These are phyloP conservation scores for Prunus yedoensis DNA, from an alignment of 331 rosid genomes.

Conservation along the genomic window DNA sequence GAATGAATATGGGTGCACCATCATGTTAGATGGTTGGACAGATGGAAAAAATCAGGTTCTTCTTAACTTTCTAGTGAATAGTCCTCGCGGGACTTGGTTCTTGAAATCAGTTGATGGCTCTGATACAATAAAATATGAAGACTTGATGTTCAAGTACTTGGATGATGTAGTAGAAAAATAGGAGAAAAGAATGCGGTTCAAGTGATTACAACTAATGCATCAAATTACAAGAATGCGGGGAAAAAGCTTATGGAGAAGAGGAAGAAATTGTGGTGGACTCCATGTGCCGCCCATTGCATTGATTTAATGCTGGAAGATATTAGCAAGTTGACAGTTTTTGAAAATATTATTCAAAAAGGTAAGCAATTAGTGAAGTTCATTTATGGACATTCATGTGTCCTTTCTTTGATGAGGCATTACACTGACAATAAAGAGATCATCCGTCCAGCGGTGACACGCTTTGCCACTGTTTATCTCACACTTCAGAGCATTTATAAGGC, in stretches of 20 bases:
- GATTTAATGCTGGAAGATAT: neutral
- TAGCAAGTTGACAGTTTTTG: neutral
- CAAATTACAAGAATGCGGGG: neutral
- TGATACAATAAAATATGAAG: neutral
- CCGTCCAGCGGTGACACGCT: too few relatives aligned
- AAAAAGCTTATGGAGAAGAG: neutral
- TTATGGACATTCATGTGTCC: too few relatives aligned
- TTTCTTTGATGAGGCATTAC: too few relatives aligned
- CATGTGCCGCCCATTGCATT: neutral
- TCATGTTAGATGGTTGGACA: too few relatives aligned
- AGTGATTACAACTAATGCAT: neutral
- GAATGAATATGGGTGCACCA: too few relatives aligned
- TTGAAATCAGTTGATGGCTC: slow-evolving; percentile 3
- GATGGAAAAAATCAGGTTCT: neutral
- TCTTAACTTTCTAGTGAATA: neutral
- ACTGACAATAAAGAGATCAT: too few relatives aligned
- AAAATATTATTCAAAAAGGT: too few relatives aligned
- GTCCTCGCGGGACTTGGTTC: neutral
- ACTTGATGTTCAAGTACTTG: neutral
- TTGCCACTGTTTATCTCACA: too few relatives aligned
- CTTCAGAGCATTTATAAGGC: too few relatives aligned
- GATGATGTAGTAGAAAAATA: neutral
- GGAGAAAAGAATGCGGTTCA: neutral
- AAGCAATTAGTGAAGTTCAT: too few relatives aligned
- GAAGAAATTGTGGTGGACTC: neutral